Conservation (phyloP, 345 rosid species). For the Eucalyptus victrix region DNA sequence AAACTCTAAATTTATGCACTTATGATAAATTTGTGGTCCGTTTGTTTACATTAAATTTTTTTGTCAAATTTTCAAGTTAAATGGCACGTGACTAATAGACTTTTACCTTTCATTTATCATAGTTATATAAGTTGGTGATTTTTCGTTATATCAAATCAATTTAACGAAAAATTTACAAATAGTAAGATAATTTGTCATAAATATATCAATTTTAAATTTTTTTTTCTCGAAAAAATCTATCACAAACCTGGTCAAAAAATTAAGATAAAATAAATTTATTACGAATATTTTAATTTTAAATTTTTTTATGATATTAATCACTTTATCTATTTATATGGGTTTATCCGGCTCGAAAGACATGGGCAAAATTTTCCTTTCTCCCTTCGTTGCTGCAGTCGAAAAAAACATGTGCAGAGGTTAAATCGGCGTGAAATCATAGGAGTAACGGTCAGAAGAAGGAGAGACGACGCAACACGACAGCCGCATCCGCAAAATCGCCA, state of each 20-base stretch:
- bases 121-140: accelerated
- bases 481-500: not conserved
- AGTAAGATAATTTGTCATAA: too few species aligned
- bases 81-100: accelerated
- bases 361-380: not conserved
- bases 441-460: not conserved
- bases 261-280: too few species aligned
- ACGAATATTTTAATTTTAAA: too few species aligned
- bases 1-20: accelerated
- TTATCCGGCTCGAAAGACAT: not conserved
- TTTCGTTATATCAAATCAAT: accelerated
- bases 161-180: accelerated
- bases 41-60: too few species aligned
- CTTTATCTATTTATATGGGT: not conserved
- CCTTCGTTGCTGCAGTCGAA: not conserved
- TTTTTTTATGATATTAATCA: too few species aligned
- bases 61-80: accelerated
- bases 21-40: accelerated
- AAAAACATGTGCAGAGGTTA: not conserved
- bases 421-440: not conserved
- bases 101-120: accelerated
- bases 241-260: too few species aligned
- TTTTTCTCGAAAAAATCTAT: too few species aligned
- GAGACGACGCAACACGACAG: not conserved
- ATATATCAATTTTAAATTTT: too few species aligned